Conservation (phyloP, 2,329 filamentous ascomycete species). For the Lasiodiplodia hormozganensis region DNA sequence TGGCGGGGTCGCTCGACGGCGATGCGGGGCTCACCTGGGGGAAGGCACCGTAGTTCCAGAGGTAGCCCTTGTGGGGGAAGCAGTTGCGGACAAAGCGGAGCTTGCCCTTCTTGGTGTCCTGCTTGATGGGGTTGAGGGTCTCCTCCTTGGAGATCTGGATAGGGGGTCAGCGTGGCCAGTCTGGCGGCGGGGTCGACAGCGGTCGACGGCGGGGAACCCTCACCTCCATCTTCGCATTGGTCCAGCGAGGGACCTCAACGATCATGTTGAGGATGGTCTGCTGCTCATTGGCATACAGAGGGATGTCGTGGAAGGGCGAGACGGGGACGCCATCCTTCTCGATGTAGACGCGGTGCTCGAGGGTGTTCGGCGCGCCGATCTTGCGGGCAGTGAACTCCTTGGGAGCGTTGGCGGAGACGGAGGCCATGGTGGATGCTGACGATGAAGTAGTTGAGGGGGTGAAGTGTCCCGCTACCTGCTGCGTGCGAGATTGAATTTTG, state of each 20-base stretch:
- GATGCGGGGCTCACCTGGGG: conserved; percentile 73
- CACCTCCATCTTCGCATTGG: conserved; percentile 99
- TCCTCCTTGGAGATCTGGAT: conserved; percentile 97
- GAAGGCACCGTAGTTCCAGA: conserved; percentile 99
- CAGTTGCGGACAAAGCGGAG: conserved; percentile 99
- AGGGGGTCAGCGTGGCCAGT: conserved; percentile 25
- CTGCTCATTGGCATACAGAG: conserved; percentile 95
- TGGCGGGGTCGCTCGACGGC: conserved; percentile 28
- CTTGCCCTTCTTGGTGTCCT: conserved; percentile 99
- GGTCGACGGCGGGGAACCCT: conserved; percentile 44
- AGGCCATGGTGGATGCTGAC: conserved; percentile 36
- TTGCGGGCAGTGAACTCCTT: conserved; percentile 78
- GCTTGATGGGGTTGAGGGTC: conserved; percentile 98
- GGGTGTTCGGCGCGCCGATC: conserved; percentile 86
- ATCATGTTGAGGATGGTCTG: conserved; percentile 98
- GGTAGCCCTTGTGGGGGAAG: conserved; percentile 99
- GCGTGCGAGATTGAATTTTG: conserved; percentile 51
- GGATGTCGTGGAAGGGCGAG: conserved; percentile 98
- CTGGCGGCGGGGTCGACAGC: conserved; percentile 29
- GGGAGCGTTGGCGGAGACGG: conserved; percentile 59
- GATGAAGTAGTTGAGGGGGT: conserved; percentile 34
- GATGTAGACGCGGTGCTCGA: conserved; percentile 96
- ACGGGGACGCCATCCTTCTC: conserved; percentile 95
- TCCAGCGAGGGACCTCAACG: conserved; percentile 99
- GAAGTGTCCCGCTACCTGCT: conserved; percentile 49